Percentiles rank a stretch among this genome's conserved stretches.
Evolutionary conservation across 257 asterid genomes (phyloP).

Genomic region (Scutellaria galericulata): DNA sequence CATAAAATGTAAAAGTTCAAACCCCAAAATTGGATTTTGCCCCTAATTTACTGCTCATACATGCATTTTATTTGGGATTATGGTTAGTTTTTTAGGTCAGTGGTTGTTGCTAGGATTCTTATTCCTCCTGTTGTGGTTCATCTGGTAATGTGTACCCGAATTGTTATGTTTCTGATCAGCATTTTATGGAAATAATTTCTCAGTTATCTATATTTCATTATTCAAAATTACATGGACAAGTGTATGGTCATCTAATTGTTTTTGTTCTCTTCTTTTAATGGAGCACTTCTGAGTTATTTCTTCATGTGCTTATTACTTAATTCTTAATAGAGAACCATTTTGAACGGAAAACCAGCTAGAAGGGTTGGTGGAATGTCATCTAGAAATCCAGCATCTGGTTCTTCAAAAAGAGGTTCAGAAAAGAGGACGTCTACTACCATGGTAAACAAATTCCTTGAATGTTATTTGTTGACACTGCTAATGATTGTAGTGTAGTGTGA

Average conservation of each 20-base stretch:
- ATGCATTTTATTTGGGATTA: background rate
- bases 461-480: constrained; percentile 21
- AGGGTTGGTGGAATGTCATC: constrained; percentile 57
- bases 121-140: constrained; percentile 14
- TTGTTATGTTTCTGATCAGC: background rate
- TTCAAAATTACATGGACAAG: background rate
- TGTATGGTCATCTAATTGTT: constrained; percentile 22
- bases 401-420: constrained; percentile 69
- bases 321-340: constrained; percentile 56
- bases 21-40: no score
- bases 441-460: constrained; percentile 47
- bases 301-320: constrained; percentile 28
- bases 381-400: constrained; percentile 58
- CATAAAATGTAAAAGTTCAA: no score
- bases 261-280: constrained; percentile 17
- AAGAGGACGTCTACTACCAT: constrained; percentile 60
- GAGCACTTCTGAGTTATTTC: constrained; percentile 13
- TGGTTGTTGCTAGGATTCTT: constrained; percentile 25
- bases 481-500: constrained; percentile 25
- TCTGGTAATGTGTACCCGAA: background rate
- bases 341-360: constrained; percentile 69
- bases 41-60: background rate
- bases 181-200: constrained; percentile 14
- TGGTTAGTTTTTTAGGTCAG: constrained; percentile 5
- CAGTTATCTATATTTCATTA: constrained; percentile 4